Percentiles rank a stretch among this genome's conserved stretches.
These are phyloP conservation scores for Hypsizygus marmoreus DNA, from an alignment of 768 basidiomycete genomes.

Conservation along the genomic window DNA sequence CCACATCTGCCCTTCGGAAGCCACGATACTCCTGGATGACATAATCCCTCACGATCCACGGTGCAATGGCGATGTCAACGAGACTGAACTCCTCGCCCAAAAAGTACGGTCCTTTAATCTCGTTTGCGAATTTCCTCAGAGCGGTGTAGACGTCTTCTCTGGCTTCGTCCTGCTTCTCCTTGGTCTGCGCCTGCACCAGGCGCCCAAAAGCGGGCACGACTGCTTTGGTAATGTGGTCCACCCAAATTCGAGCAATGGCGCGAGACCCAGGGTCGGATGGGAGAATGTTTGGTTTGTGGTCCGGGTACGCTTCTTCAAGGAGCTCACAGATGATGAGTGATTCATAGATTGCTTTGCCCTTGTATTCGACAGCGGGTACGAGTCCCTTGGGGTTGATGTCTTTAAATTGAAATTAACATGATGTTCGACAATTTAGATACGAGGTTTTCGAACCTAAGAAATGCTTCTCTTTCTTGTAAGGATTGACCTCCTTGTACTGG, in stretches of 20 bases:
- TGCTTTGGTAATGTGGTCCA: conserved; percentile 55
- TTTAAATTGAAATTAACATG: too few species aligned
- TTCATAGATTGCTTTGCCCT: conserved; percentile 63
- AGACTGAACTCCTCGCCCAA: conserved; percentile 53
- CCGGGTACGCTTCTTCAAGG: conserved; percentile 61
- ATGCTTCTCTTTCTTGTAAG: conserved; percentile 66
- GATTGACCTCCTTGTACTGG: conserved; percentile 68
- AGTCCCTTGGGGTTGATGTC: conserved; percentile 71
- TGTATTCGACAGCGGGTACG: conserved; percentile 56
- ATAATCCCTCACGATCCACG: conserved; percentile 53
- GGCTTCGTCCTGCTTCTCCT: conserved; percentile 25
- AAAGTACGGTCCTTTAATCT: conserved; percentile 54
- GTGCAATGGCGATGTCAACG: conserved; percentile 57
- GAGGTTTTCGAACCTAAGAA: conserved; percentile 44
- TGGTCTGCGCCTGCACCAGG: conserved; percentile 42
- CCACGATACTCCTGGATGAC: conserved; percentile 50
- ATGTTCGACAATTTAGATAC: neutral
- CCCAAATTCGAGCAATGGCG: conserved; percentile 56
- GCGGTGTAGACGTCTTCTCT: conserved; percentile 31
- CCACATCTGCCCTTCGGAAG: conserved; percentile 44
- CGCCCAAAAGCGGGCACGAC: conserved; percentile 56
- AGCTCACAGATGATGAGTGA: conserved; percentile 66
- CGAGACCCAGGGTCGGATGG: conserved; percentile 52
- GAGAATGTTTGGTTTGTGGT: conserved; percentile 48
- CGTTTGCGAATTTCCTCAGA: conserved; percentile 29